Percentiles rank a stretch among this genome's conserved stretches.
phyloP scores from a whole-genome alignment of 352 stramenopile genomes.

The Phytophthora ramorum region DNA sequence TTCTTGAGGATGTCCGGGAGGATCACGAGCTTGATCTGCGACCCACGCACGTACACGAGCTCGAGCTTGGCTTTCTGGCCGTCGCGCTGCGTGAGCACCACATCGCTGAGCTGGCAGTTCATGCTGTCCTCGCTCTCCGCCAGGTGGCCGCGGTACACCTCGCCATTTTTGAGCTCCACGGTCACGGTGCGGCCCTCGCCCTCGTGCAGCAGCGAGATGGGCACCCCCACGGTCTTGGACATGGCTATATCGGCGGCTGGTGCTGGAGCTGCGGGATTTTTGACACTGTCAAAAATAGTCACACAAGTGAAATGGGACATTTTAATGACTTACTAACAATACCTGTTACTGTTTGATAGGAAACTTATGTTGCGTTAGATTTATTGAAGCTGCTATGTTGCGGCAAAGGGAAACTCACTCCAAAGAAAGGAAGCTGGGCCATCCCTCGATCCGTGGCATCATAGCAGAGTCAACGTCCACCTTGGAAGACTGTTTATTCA shows the following conservation, averaged over 20 bases:
- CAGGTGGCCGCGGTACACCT: slow-evolving; percentile 88
- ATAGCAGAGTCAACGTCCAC: too few relatives aligned
- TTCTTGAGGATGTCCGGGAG: slow-evolving; percentile 97
- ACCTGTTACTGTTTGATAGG: too few relatives aligned
- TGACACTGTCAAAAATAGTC: too few relatives aligned
- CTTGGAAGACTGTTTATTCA: too few relatives aligned
- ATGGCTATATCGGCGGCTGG: slow-evolving; percentile 34
- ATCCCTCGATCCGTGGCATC: too few relatives aligned
- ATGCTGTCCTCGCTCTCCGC: slow-evolving; percentile 94
- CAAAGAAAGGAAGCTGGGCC: too few relatives aligned
- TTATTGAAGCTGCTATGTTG: too few relatives aligned
- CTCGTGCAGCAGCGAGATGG: slow-evolving; percentile 88
- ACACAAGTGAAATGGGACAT: too few relatives aligned
- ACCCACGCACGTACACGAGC: slow-evolving; percentile 95
- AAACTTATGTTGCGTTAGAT: too few relatives aligned
- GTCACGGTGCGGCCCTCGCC: slow-evolving; percentile 87
- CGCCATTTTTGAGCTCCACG: slow-evolving; percentile 90
- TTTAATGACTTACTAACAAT: background rate
- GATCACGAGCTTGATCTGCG: slow-evolving; percentile 97
- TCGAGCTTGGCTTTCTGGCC: slow-evolving; percentile 85
- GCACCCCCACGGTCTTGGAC: slow-evolving; percentile 83
- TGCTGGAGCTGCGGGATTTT: background rate
- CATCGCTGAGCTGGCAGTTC: slow-evolving; percentile 97
- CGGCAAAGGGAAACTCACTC: too few relatives aligned
- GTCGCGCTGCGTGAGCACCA: slow-evolving; percentile 87